A percentile compares a stretch with the other conserved stretches of the same genome.
These are phyloP conservation scores for Paracoccidioides brasiliensis DNA, from an alignment of 2,329 filamentous ascomycete genomes.

Conservation along the genomic window DNA sequence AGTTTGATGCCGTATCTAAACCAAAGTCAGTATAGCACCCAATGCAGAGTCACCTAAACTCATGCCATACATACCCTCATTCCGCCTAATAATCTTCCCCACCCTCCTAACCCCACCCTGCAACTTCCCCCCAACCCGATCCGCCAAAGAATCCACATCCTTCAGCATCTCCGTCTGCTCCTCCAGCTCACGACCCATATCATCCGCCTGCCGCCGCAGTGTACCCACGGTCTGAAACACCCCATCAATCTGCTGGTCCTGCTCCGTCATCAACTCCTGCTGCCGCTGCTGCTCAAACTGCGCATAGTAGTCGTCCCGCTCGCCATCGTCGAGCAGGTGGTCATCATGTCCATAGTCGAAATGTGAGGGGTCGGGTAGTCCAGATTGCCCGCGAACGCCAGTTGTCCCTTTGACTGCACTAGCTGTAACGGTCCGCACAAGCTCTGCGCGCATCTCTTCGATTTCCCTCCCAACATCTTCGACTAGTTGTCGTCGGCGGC, in stretches of 20 bases:
- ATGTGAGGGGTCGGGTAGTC: slow-evolving; percentile 47
- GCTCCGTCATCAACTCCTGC: slow-evolving; percentile 80
- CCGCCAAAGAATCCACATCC: slow-evolving; percentile 69
- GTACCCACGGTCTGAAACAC: slow-evolving; percentile 91
- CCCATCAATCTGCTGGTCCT: slow-evolving; percentile 83
- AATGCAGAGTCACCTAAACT: neutral
- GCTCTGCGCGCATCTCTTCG: slow-evolving; percentile 75
- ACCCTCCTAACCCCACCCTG: slow-evolving; percentile 80
- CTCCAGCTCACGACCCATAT: slow-evolving; percentile 92
- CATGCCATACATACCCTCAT: slow-evolving; percentile 58
- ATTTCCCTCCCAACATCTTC: slow-evolving; percentile 82
- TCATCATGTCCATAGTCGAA: slow-evolving; percentile 35
- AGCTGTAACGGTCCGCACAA: slow-evolving; percentile 39
- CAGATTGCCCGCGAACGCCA: slow-evolving; percentile 20
- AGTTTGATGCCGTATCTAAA: slow-evolving; percentile 61
- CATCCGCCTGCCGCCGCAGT: slow-evolving; percentile 75
- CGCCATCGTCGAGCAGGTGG: slow-evolving; percentile 29
- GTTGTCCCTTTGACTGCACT: slow-evolving; percentile 28
- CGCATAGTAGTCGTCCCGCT: slow-evolving; percentile 52
- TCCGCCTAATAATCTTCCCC: slow-evolving; percentile 68
- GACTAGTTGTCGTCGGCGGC: slow-evolving; percentile 66
- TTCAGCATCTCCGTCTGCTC: slow-evolving; percentile 86
- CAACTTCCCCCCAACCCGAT: slow-evolving; percentile 75
- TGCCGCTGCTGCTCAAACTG: slow-evolving; percentile 88
- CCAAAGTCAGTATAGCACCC: slow-evolving; percentile 12